These are phyloP conservation scores for Podospora appendiculata DNA, from an alignment of 495 filamentous ascomycete species.

Conservation along the genomic window DNA sequence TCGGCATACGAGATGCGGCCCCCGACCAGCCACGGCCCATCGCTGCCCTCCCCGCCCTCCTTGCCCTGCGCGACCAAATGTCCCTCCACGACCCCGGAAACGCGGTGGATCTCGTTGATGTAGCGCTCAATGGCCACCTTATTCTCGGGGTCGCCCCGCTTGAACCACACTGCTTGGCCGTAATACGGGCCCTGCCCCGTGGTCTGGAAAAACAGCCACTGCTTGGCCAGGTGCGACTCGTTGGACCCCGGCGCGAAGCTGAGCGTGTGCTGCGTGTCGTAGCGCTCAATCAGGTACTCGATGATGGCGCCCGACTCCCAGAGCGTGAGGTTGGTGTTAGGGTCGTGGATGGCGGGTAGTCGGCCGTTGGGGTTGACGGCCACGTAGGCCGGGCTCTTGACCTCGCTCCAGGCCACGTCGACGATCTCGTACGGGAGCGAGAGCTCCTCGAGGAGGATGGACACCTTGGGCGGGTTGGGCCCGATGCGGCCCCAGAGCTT, in stretches of 20 bases:
- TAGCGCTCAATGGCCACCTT: slow-evolving; percentile 55
- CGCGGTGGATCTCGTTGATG: slow-evolving; percentile 49
- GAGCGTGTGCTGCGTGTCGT: slow-evolving; percentile 55
- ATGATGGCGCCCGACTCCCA: slow-evolving; percentile 73
- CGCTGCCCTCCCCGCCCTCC: not conserved
- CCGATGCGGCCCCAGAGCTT: slow-evolving; percentile 26
- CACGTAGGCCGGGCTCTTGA: slow-evolving; percentile 50
- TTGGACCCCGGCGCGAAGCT: slow-evolving; percentile 41
- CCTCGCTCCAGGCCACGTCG: slow-evolving; percentile 31
- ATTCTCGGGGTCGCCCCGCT: slow-evolving; percentile 41
- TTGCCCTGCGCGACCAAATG: slow-evolving; percentile 39
- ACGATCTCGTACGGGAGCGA: slow-evolving; percentile 45
- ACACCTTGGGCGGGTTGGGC: slow-evolving; percentile 49
- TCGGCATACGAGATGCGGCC: slow-evolving; percentile 53
- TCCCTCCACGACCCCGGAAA: slow-evolving; percentile 50
- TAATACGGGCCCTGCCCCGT: slow-evolving; percentile 66
- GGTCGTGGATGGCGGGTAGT: slow-evolving; percentile 54
- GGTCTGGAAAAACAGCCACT: slow-evolving; percentile 62
- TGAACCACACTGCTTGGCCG: slow-evolving; percentile 47
- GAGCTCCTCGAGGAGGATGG: slow-evolving; percentile 57
- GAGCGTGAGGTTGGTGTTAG: slow-evolving; percentile 56
- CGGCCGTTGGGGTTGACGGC: slow-evolving; percentile 69
- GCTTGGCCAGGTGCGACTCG: slow-evolving; percentile 47
- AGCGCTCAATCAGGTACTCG: slow-evolving; percentile 63
- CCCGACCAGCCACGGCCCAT: slow-evolving; percentile 48